These are phyloP conservation scores for Saksenaea oblongispora DNA, from an alignment of 371 early-diverging fungal species.

Conservation along the genomic window DNA sequence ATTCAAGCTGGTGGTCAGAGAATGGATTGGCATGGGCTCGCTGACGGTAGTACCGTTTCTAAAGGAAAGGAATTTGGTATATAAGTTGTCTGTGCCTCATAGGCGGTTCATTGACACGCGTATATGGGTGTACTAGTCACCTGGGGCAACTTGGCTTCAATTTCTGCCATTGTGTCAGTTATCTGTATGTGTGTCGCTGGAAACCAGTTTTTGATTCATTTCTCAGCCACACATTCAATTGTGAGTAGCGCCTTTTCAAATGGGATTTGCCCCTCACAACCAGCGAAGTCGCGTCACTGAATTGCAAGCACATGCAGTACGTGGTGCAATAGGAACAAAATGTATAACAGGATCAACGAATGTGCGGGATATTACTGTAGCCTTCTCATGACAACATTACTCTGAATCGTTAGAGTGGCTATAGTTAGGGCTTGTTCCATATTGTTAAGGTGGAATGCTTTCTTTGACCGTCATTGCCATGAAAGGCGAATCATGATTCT, in stretches of 20 bases:
- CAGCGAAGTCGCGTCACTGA: too few relatives aligned
- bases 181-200: not conserved
- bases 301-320: too few relatives aligned
- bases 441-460: too few relatives aligned
- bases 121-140: slow-evolving; percentile 9
- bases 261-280: too few relatives aligned
- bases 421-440: too few relatives aligned
- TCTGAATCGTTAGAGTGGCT: too few relatives aligned
- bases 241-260: not conserved
- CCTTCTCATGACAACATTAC: too few relatives aligned
- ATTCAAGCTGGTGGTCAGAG: slow-evolving; percentile 92
- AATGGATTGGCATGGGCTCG: slow-evolving; percentile 99
- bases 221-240: not conserved
- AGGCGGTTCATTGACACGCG: not conserved
- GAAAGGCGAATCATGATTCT: too few relatives aligned
- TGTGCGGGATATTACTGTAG: too few relatives aligned
- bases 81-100: not conserved
- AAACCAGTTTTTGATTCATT: not conserved
- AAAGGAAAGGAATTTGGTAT: slow-evolving; percentile 14
- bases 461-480: too few relatives aligned
- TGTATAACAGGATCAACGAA: too few relatives aligned
- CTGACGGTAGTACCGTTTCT: slow-evolving; percentile 93
- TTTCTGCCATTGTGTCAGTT: not conserved
- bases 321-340: too few relatives aligned
- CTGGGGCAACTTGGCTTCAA: slow-evolving; percentile 43